Evolutionary conservation across 129 eudicot genomes (phyloP), one percentile per base, ranked within the genome.

Genomic region (Pittosporum tobira): DNA sequence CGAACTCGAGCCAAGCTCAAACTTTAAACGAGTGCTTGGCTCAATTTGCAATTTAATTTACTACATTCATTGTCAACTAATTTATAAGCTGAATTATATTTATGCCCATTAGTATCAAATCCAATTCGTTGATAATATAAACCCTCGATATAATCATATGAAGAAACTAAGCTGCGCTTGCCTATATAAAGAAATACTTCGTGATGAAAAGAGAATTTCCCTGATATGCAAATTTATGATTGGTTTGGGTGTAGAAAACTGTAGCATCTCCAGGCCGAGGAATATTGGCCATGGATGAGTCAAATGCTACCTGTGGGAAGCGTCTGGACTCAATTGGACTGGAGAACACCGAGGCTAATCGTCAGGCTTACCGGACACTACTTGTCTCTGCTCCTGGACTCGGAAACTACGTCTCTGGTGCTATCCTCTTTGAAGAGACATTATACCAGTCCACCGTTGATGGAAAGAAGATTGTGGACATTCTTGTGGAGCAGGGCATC

Each of bases 271-370:
- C 75, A 1, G 75, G 75, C 61, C 70, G 79, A 38, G 79, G 75
- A 31, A 74, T 74, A n/a, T 61, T 74, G 24, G 79, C 79, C 51
- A 74, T 74, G 71, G 71, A 74, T 43, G 75, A 74, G 57, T 57
- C 67, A 10, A 68, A 74, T 20, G 71, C 67, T 26, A 73, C 79
- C 14, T 67, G 79, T 29, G 74, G 79, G 7, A 73, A 73, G 65
- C 73, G 74, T 18, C 36, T 73, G 38, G 66, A 61, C 5, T 67
- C 79, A 27, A 53, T 61, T 36, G 79, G 74, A 26, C 53, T 74
- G 16, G 79, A 74, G 70, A 74, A 74, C 74, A 74, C 74, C 1
- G 74, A 73, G 64, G 73, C 78, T 25, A 73, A 73, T 59, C 63
- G 78, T 14, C 73, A 66, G 27, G 73, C 78, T 22, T 73, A 36